A percentile compares a stretch with the other conserved stretches of the same genome.
Evolutionary conservation across 2,329 filamentous ascomycete species (phyloP).

Genomic region (Pseudofabraea citricarpa): DNA sequence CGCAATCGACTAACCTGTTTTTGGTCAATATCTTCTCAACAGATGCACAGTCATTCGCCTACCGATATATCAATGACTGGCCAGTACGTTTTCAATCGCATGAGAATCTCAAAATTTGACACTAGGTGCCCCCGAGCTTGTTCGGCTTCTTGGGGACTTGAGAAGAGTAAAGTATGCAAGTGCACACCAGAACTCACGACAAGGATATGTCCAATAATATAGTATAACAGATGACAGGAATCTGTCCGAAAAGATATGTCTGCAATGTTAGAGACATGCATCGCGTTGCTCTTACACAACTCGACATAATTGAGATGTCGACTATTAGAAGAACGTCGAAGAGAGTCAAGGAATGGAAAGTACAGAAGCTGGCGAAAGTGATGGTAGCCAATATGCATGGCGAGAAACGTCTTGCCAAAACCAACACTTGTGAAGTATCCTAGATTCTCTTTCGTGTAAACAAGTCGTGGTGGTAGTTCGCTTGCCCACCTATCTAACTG

Average conservation of each 20-base stretch:
- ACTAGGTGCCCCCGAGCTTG: slow-evolving; percentile 19
- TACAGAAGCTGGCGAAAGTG: slow-evolving; percentile 40
- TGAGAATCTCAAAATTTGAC: slow-evolving; percentile 28
- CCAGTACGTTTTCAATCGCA: slow-evolving; percentile 29
- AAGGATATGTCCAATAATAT: slow-evolving; percentile 29
- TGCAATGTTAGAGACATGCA: slow-evolving; percentile 29
- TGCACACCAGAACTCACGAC: slow-evolving; percentile 30
- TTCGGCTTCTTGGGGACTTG: slow-evolving; percentile 22
- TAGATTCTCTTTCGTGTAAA: slow-evolving; percentile 33
- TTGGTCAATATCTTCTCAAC: slow-evolving; percentile 3
- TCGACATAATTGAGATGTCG: slow-evolving; percentile 15
- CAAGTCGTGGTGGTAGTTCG: slow-evolving; percentile 28
- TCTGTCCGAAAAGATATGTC: slow-evolving; percentile 23
- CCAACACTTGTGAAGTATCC: slow-evolving; percentile 29
- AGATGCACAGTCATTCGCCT: background rate
- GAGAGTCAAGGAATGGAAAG: slow-evolving; percentile 37
- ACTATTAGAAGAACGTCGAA: slow-evolving; percentile 22
- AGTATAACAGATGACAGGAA: slow-evolving; percentile 31
- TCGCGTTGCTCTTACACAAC: slow-evolving; percentile 28
- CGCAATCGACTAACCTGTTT: slow-evolving; percentile 23
- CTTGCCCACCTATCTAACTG: slow-evolving; percentile 30
- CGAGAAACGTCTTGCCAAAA: slow-evolving; percentile 36
- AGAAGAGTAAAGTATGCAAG: slow-evolving; percentile 30
- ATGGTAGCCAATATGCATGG: slow-evolving; percentile 40
- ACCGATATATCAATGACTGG: slow-evolving; percentile 29